Percentiles rank a stretch among this genome's conserved stretches.
Evolutionary conservation across 2,329 filamentous ascomycete genomes (phyloP).

Genomic region (Metarhizium humberi): DNA sequence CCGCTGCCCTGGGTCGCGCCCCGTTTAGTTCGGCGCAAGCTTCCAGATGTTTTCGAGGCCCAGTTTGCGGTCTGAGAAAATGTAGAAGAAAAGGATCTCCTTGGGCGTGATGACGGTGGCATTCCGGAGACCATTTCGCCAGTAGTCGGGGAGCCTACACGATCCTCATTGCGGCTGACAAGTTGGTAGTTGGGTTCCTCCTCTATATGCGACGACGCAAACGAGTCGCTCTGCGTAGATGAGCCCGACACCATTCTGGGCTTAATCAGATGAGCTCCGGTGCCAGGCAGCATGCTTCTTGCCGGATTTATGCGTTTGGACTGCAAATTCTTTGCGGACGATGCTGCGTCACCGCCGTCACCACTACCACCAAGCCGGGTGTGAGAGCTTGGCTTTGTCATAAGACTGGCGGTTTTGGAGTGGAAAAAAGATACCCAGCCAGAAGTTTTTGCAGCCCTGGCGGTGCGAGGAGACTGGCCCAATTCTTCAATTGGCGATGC

Average conservation of each 20-base stretch:
- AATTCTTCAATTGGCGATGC: constrained; percentile 15
- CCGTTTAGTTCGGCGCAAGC: constrained; percentile 46
- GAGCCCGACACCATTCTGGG: constrained; percentile 24
- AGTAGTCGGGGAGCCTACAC: constrained; percentile 11
- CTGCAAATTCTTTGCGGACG: constrained; percentile 12
- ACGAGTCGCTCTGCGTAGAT: constrained; percentile 12
- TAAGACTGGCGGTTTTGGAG: constrained; percentile 22
- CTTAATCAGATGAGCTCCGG: constrained; percentile 25
- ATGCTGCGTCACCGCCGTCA: constrained; percentile 17
- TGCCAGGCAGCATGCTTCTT: constrained; percentile 11
- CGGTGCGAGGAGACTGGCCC: constrained; percentile 6
- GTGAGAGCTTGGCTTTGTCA: constrained; percentile 11
- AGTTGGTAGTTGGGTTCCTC: constrained; percentile 10
- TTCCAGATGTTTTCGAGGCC: constrained; percentile 45
- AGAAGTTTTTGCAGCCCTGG: constrained; percentile 4
- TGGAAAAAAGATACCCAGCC: constrained; percentile 52
- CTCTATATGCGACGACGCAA: constrained; percentile 15
- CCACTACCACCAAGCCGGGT: constrained; percentile 12
- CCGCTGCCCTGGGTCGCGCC: constrained; percentile 31
- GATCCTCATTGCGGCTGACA: constrained; percentile 7
- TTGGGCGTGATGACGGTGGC: constrained; percentile 34
- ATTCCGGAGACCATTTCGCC: constrained; percentile 17
- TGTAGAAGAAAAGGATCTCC: constrained; percentile 50
- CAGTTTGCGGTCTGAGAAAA: constrained; percentile 47
- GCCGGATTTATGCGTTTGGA: constrained; percentile 19